Evolutionary conservation across 129 eudicot genomes (phyloP), one percentile per base, ranked within the genome.

Genomic region (Lactuca sativa): DNA sequence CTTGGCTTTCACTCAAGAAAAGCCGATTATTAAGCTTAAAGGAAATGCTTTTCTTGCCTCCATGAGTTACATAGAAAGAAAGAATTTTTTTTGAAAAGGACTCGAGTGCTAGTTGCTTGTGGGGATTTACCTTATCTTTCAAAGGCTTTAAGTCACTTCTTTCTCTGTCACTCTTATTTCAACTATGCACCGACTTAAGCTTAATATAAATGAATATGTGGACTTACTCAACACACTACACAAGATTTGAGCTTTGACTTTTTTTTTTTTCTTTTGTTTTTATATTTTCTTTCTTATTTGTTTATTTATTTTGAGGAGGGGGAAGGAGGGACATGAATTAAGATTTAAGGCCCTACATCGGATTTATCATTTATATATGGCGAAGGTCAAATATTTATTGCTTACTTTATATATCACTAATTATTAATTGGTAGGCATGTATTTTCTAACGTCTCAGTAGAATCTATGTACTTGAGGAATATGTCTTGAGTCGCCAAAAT

Each of bases 131-230:
- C 80, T 76, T 76, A 76, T 76, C 80, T 76, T 68, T 60, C 62
- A 41, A 76, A 37, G 75, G 75, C 75, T 76, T 77, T 77, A 69
- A 77, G 81, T 77, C 81, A 77, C 71, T 69, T 77, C 81, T 34
- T 62, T 69, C 63, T 67, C 4, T 69, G 41, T 77, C 81, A 61
- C 70, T 51, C 79, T 32, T 66, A 52, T 56, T 74, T 75, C 79
- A 75, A 75, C 79, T 44, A 58, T 67, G 68, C 79, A 75, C 79
- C 79, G 79, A 67, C 79, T 67, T 75, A 17, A 3, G 61, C 68
- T 58, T 66, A 47, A 67, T 9, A 75, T 9, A 66, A 75, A 58
- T 32, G 55, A 33, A 74, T 15, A 56, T 47, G 44, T 56, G 55
- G 33, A 58, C 67, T 47, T 66, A 57, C 33, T 4, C 61, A 65